Percentiles rank a stretch among this genome's conserved stretches.
These are phyloP conservation scores for Euphrasia arctica DNA, from an alignment of 305 asterid genomes.

Conservation along the genomic window DNA sequence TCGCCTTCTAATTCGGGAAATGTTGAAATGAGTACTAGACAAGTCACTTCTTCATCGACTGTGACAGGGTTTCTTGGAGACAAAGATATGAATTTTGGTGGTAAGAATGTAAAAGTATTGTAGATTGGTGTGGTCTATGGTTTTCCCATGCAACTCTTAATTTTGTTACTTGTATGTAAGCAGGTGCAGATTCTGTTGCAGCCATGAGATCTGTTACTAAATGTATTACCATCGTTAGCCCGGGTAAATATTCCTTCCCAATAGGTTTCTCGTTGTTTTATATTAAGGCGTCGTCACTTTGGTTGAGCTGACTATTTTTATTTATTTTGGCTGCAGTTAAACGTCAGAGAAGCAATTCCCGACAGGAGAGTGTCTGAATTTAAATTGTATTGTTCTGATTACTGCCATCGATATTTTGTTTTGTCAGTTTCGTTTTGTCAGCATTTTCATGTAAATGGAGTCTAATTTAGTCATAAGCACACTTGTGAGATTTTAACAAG, in stretches of 20 bases:
- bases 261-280: neutral
- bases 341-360: slow-evolving; percentile 26
- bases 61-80: slow-evolving; percentile 49
- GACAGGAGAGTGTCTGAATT: slow-evolving; percentile 22
- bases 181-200: slow-evolving; percentile 61
- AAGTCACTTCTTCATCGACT: slow-evolving; percentile 46
- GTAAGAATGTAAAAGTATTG: slow-evolving; percentile 35
- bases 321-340: slow-evolving; percentile 38
- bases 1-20: slow-evolving; percentile 43
- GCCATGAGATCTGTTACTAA: slow-evolving; percentile 66
- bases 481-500: neutral
- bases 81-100: slow-evolving; percentile 39
- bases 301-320: slow-evolving; percentile 7
- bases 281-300: slow-evolving; percentile 2
- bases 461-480: slow-evolving; percentile 4
- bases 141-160: slow-evolving; percentile 14
- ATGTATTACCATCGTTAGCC: slow-evolving; percentile 68
- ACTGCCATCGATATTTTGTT: neutral
- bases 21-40: slow-evolving; percentile 28
- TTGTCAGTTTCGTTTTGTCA: too few species aligned
- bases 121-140: slow-evolving; percentile 5
- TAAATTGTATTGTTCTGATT: neutral
- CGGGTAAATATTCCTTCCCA: slow-evolving; percentile 47
- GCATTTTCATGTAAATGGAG: too few species aligned
- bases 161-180: slow-evolving; percentile 19